A percentile compares a stretch with the other conserved stretches of the same genome.
Evolutionary conservation across 2,329 filamentous ascomycete genomes (phyloP).

Genomic region (Juglanconis oblonga): DNA sequence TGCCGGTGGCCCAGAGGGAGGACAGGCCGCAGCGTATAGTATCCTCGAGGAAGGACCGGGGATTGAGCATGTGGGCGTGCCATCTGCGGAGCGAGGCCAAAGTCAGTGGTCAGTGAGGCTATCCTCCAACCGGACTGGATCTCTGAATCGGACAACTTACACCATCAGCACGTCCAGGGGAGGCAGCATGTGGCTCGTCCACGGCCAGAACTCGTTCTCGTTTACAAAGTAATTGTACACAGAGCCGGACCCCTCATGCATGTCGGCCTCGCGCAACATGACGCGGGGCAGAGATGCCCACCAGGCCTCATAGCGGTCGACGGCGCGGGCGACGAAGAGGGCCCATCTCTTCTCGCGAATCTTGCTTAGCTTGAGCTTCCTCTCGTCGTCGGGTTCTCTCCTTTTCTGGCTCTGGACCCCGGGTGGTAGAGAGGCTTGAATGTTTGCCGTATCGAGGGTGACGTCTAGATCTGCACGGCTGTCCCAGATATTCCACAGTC

Average conservation of each 20-base stretch:
- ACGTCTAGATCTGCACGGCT: constrained; percentile 29
- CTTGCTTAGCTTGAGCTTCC: constrained; percentile 43
- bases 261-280: constrained; percentile 34
- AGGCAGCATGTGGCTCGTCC: constrained; percentile 46
- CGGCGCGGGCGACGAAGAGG: constrained; percentile 65
- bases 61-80: constrained; percentile 78
- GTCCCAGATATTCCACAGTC: constrained; percentile 63
- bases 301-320: constrained; percentile 67
- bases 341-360: constrained; percentile 73
- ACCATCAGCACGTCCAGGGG: constrained; percentile 42
- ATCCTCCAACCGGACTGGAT: background rate
- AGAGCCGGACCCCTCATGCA: constrained; percentile 24
- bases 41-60: constrained; percentile 71
- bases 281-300: constrained; percentile 42
- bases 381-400: constrained; percentile 32
- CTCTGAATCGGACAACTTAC: constrained; percentile 34
- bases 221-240: constrained; percentile 34
- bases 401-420: constrained; percentile 20
- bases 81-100: constrained; percentile 4
- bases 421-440: constrained; percentile 6
- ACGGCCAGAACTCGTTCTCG: constrained; percentile 27
- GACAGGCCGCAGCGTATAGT: constrained; percentile 56
- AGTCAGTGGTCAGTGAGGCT: background rate
- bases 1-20: constrained; percentile 57
- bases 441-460: background rate